Evolutionary conservation across 148 eudicot species (phyloP), one percentile per base, ranked within the genome.

Genomic region (Mesembryanthemum crystallinum): DNA sequence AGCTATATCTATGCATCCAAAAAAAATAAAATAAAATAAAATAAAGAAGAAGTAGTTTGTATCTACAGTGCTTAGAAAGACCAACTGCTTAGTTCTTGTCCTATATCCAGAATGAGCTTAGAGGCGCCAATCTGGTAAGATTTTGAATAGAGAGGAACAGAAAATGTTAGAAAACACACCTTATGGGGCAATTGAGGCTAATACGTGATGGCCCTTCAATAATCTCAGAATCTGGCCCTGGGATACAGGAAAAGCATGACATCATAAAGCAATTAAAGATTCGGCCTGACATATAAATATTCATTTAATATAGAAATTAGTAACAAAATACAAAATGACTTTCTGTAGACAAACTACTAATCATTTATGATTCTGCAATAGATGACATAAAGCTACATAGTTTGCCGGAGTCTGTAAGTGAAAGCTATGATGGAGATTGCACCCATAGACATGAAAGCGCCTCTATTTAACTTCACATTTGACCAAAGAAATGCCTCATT

Each of bases 121-220:
- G 17, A 67, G 11, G 24, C 51, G 21, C 10, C 18, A 67, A 69
- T 15, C 49, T 11, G 51, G 35, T 20, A 6, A 33, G 13, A 54
- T 3, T 28, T 20, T 18, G 42, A 73, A 43, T 11, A 61, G 8
- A 30, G 28, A 43, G 33, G n/a, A 7, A 28, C 39, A 10, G 6
- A 35, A 67, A 61, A 35, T 12, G 25, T 10, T 9, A 12, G 17
- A 17, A 49, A 10, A 58, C 78, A 75, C 84, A 95, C 99, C 97
- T 95, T 79, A 95, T 90, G 51, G 97, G 99, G 74, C 97, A 95
- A 76, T 88, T 89, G 60, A 95, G 88, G 70, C 94, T 86, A 71
- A 95, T 87, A 69, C 92, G 81, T 24, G 94, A 92, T 37, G 94
- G 85, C 82, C 99, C 99, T 87, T 84, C 99, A 55, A 86, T 80